These are phyloP conservation scores for Monosporozyma unispora DNA, from an alignment of 805 yeast species.

Conservation along the genomic window DNA sequence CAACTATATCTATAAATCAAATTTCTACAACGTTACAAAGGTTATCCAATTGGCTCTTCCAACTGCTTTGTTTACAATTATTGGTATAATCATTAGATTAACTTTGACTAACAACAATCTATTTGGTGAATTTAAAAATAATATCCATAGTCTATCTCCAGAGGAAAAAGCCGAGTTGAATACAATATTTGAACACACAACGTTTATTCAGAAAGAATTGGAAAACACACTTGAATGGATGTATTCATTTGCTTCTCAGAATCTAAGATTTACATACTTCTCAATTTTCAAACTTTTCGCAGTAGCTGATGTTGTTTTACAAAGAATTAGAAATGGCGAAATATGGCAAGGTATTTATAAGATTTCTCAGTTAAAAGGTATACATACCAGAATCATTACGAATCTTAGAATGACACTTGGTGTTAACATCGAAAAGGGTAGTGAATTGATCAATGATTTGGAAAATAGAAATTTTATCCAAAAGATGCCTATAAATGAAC, in stretches of 20 bases:
- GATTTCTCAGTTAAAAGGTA: conserved; percentile 12
- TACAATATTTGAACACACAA: conserved; percentile 16
- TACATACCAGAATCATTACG: conserved; percentile 18
- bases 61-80: conserved; percentile 18
- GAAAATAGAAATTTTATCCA: conserved; percentile 14
- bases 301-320: conserved; percentile 24
- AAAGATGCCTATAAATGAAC: conserved; percentile 7
- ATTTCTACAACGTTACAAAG: conserved; percentile 20
- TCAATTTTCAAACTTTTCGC: conserved; percentile 27
- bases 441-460: conserved; percentile 14
- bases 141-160: neutral
- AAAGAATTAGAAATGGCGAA: conserved; percentile 24
- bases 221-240: conserved; percentile 20
- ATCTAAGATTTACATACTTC: conserved; percentile 25
- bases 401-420: conserved; percentile 21
- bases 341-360: conserved; percentile 17
- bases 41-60: conserved; percentile 23
- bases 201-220: conserved; percentile 17
- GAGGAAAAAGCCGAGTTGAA: conserved; percentile 3
- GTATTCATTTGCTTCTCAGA: conserved; percentile 18
- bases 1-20: conserved; percentile 12
- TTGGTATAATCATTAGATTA: conserved; percentile 22
- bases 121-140: conserved; percentile 10
- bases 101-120: conserved; percentile 18
- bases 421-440: conserved; percentile 16